A percentile compares a stretch with the other conserved stretches of the same genome.
Evolutionary conservation across 1,139 yeast species (phyloP).

Genomic region (Yamadazyma sp.): DNA sequence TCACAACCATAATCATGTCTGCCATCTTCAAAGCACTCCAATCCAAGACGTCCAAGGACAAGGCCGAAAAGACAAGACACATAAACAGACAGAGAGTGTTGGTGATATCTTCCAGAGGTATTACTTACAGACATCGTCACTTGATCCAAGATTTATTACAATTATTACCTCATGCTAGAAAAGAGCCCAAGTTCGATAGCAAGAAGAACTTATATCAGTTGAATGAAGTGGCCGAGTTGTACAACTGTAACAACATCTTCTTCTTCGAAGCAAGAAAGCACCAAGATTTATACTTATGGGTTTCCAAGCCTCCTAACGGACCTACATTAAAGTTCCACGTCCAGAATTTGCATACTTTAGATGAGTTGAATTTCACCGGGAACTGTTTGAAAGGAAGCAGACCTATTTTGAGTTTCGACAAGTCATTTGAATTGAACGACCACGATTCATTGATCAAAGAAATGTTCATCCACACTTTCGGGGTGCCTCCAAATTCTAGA

Average conservation of each 20-base stretch:
- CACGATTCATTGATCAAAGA: slow-evolving; percentile 82
- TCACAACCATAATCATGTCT: slow-evolving; percentile 50
- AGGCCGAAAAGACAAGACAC: slow-evolving; percentile 52
- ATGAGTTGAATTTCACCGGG: slow-evolving; percentile 94
- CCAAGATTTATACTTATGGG: slow-evolving; percentile 91
- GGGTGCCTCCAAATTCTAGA: slow-evolving; percentile 96
- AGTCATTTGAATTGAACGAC: slow-evolving; percentile 56
- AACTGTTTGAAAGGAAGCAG: slow-evolving; percentile 95
- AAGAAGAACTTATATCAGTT: slow-evolving; percentile 86
- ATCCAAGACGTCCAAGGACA: slow-evolving; percentile 43
- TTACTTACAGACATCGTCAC: slow-evolving; percentile 93
- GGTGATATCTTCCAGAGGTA: slow-evolving; percentile 91
- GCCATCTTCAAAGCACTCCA: slow-evolving; percentile 71
- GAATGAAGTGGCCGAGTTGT: slow-evolving; percentile 93
- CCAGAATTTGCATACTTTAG: slow-evolving; percentile 94
- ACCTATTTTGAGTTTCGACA: slow-evolving; percentile 90
- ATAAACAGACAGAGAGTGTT: slow-evolving; percentile 80
- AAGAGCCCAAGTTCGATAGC: slow-evolving; percentile 93
- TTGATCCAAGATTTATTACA: slow-evolving; percentile 77
- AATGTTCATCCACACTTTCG: slow-evolving; percentile 80
- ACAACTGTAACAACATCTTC: slow-evolving; percentile 93
- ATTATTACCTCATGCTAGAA: slow-evolving; percentile 91
- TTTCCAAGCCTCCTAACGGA: slow-evolving; percentile 96
- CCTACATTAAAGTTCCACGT: slow-evolving; percentile 93
- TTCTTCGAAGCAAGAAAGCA: slow-evolving; percentile 97